phyloP scores from a whole-genome alignment of 805 yeast species.

The Saccharomycopsis vini region DNA sequence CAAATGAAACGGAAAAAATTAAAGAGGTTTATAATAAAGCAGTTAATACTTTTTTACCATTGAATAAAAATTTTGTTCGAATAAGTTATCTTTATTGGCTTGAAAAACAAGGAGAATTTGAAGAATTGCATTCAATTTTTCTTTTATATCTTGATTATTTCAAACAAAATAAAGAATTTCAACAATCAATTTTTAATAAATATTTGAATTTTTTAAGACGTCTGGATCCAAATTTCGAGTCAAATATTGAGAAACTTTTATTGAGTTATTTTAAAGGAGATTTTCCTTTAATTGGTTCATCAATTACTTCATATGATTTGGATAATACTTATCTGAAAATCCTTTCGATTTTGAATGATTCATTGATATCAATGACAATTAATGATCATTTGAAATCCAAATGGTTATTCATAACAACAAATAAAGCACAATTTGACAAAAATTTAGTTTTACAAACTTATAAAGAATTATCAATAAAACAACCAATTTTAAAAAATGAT shows the following conservation, averaged over 20 bases:
- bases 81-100: slow-evolving; percentile 14
- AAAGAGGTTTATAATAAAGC: slow-evolving; percentile 46
- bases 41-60: slow-evolving; percentile 31
- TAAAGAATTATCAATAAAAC: background rate
- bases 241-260: background rate
- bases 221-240: background rate
- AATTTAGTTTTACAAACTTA: background rate
- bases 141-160: slow-evolving; percentile 4
- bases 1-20: slow-evolving; percentile 27
- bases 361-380: background rate
- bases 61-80: slow-evolving; percentile 13
- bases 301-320: background rate
- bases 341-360: slow-evolving; percentile 4
- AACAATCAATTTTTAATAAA: background rate
- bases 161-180: slow-evolving; percentile 1
- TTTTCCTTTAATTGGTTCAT: background rate
- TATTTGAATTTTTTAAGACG: slow-evolving; percentile 10
- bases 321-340: background rate
- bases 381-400: background rate
- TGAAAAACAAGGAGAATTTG: slow-evolving; percentile 8
- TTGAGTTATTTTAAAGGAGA: slow-evolving; percentile 1
- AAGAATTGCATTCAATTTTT: slow-evolving; percentile 3
- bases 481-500: slow-evolving; percentile 17
- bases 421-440: background rate
- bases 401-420: slow-evolving; percentile 6